Evolutionary conservation across 2,329 filamentous ascomycete species (phyloP).

Genomic region (Scedosporium aurantiacum): DNA sequence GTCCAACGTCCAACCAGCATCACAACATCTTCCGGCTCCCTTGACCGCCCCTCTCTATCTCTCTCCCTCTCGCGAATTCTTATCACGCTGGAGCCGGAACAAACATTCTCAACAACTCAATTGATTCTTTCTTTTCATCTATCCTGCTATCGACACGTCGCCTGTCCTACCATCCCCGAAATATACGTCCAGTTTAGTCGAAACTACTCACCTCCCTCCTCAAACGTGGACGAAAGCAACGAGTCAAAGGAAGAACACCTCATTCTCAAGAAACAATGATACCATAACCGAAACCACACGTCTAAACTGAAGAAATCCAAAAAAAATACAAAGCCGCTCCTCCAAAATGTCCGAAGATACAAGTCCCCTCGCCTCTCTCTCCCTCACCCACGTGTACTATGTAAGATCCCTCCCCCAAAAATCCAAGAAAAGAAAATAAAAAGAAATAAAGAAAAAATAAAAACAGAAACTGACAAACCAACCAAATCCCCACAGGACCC

Average conservation of each 20-base stretch:
- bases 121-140: background rate
- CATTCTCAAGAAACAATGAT: background rate
- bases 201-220: no score
- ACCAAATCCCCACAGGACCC: conserved; percentile 55
- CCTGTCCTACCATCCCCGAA: no score
- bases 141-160: no score
- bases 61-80: background rate
- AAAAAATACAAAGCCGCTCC: background rate
- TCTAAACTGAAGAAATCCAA: background rate
- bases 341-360: conserved; percentile 18
- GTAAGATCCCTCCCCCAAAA: conserved; percentile 49
- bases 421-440: background rate
- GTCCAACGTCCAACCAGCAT: no score
- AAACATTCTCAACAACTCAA: background rate
- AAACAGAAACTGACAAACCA: background rate
- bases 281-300: background rate
- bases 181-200: no score
- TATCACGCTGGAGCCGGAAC: background rate
- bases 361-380: conserved; percentile 70
- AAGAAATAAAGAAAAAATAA: background rate
- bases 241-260: background rate
- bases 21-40: no score
- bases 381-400: conserved; percentile 93
- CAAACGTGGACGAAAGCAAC: background rate
- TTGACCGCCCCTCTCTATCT: background rate